phyloP scores from a whole-genome alignment of 345 rosid species.

The Alliaria petiolata region DNA sequence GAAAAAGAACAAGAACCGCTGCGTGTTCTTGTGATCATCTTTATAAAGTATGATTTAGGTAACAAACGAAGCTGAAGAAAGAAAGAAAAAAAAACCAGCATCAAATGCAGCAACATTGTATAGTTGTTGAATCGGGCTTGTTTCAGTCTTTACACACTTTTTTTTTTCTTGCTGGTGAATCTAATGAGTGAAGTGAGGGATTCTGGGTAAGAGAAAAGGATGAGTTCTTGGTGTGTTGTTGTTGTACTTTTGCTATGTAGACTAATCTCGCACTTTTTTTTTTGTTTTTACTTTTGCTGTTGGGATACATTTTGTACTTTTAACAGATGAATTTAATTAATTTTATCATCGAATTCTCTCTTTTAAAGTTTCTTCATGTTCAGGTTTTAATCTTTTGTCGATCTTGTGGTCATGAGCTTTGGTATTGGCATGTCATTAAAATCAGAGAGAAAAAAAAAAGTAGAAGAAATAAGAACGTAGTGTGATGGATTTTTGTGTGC shows the following conservation, averaged over 20 bases:
- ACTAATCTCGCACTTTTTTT: slow-evolving; percentile 25
- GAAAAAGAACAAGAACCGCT: slow-evolving; percentile 46
- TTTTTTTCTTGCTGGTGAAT: slow-evolving; percentile 14
- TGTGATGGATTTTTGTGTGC: neutral
- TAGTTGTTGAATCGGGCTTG: slow-evolving; percentile 15
- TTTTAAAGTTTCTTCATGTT: neutral
- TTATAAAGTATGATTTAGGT: neutral
- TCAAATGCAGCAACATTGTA: slow-evolving; percentile 25
- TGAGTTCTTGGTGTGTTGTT: slow-evolving; percentile 25
- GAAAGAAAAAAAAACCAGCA: neutral
- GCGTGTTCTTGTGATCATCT: slow-evolving; percentile 34
- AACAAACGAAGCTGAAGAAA: slow-evolving; percentile 24
- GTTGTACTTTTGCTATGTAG: slow-evolving; percentile 21
- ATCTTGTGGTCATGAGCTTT: neutral
- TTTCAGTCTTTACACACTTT: neutral
- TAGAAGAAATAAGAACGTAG: too few species aligned
- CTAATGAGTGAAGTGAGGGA: slow-evolving; percentile 23
- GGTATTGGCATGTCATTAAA: neutral
- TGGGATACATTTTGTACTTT: slow-evolving; percentile 16
- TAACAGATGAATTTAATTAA: slow-evolving; percentile 18
- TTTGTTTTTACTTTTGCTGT: neutral
- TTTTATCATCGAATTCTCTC: neutral
- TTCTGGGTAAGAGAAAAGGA: neutral
- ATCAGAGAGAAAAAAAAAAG: too few species aligned
- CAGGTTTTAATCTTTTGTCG: neutral